Evolutionary conservation across 139 green algal genomes (phyloP).

Genomic region (Picochlorum costavermella): DNA sequence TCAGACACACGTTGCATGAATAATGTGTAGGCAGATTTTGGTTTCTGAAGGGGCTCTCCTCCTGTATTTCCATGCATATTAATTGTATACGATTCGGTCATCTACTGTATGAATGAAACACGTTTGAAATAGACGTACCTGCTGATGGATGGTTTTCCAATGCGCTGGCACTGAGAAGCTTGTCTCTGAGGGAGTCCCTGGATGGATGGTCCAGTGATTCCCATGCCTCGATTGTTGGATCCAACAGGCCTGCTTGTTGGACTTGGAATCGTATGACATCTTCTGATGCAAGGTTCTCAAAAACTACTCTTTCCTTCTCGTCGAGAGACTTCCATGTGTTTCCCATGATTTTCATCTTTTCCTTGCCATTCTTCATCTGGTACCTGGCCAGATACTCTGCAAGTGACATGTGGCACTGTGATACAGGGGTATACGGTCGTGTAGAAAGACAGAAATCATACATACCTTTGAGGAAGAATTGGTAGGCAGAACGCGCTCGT

Average conservation of each 20-base stretch:
- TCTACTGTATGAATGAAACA: no score
- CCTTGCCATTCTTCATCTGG: neutral
- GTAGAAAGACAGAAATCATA: no score
- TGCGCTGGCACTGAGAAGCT: no score
- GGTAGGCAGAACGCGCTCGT: constrained; percentile 3
- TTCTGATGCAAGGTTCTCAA: neutral
- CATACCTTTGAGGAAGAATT: constrained; percentile 11
- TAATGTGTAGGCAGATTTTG: constrained; percentile 19
- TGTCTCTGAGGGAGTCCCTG: neutral
- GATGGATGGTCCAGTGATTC: neutral
- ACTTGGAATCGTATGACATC: neutral
- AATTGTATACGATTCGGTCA: no score
- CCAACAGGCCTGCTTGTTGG: constrained; percentile 3
- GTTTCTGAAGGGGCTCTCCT: neutral
- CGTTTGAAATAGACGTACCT: no score
- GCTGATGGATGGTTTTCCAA: no score
- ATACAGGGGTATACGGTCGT: neutral
- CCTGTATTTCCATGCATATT: neutral
- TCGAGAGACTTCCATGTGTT: constrained; percentile 5
- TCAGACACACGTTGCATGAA: constrained; percentile 14
- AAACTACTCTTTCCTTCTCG: neutral
- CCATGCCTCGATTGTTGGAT: neutral
- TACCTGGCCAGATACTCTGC: constrained; percentile 10
- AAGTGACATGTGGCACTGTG: neutral
- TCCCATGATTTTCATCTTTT: constrained; percentile 6